Evolutionary conservation across 495 filamentous ascomycete genomes (phyloP).

Genomic region (Neurospora cerealis): DNA sequence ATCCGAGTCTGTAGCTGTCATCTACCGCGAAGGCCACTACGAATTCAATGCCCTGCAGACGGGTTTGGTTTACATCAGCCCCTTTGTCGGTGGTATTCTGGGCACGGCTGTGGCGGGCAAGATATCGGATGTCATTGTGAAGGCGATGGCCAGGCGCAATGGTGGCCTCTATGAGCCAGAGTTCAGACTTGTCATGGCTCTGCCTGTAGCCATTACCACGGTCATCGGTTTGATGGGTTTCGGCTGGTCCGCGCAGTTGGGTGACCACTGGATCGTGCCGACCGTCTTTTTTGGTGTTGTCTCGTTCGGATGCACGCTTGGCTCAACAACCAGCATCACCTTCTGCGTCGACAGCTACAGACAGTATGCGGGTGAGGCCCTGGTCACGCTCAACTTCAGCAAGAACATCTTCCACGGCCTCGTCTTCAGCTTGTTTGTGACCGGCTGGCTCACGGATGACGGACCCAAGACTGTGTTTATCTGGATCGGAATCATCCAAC

Average conservation of each 20-base stretch:
- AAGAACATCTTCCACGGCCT: constrained; percentile 91
- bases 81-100: constrained; percentile 80
- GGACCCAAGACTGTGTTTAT: constrained; percentile 73
- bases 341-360: constrained; percentile 92
- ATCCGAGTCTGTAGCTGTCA: constrained; percentile 72
- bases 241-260: constrained; percentile 72
- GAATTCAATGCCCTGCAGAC: constrained; percentile 70
- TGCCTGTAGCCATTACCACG: constrained; percentile 70
- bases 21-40: constrained; percentile 63
- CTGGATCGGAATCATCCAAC: constrained; percentile 77
- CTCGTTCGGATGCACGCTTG: constrained; percentile 87
- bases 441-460: constrained; percentile 66
- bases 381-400: constrained; percentile 90
- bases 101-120: constrained; percentile 87
- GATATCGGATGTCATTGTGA: constrained; percentile 76
- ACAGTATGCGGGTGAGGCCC: constrained; percentile 87
- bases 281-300: constrained; percentile 88
- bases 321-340: constrained; percentile 88
- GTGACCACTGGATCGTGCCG: constrained; percentile 82
- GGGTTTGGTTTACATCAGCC: constrained; percentile 81
- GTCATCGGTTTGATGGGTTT: constrained; percentile 86
- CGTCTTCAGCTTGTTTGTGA: constrained; percentile 86
- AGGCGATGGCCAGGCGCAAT: constrained; percentile 71
- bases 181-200: constrained; percentile 85
- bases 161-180: constrained; percentile 93